Percentiles rank a stretch among this genome's conserved stretches.
phyloP scores from a whole-genome alignment of 169 alveolate genomes.

The Plasmodium adleri region DNA sequence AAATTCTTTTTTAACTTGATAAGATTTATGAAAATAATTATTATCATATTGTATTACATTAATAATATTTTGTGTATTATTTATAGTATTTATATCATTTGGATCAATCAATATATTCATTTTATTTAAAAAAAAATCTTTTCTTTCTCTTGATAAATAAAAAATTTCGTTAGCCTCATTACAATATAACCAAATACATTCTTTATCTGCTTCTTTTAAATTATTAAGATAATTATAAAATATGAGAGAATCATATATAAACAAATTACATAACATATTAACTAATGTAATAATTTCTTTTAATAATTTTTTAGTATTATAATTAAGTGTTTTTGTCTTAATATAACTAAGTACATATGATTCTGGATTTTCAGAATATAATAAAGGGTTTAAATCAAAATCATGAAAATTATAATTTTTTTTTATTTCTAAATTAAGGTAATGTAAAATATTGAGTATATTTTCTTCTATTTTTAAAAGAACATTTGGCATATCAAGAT shows the following conservation, averaged over 20 bases:
- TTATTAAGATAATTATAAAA: constrained; percentile 65
- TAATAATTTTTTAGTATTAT: constrained; percentile 53
- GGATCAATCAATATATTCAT: constrained; percentile 5
- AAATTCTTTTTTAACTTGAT: constrained; percentile 24
- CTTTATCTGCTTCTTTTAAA: constrained; percentile 73
- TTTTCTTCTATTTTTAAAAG: constrained; percentile 43
- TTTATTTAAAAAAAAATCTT: constrained; percentile 22
- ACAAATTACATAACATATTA: constrained; percentile 38
- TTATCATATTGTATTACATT: constrained; percentile 9
- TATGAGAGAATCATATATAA: constrained; percentile 41
- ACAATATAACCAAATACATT: constrained; percentile 75
- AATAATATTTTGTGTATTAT: constrained; percentile 17
- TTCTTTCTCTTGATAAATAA: constrained; percentile 57
- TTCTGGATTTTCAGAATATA: constrained; percentile 69
- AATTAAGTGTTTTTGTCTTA: constrained; percentile 44
- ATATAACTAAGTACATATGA: constrained; percentile 48
- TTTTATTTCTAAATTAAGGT: constrained; percentile 62
- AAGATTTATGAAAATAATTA: constrained; percentile 42
- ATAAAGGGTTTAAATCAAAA: constrained; percentile 52
- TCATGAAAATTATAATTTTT: constrained; percentile 48
- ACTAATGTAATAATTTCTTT: constrained; percentile 65
- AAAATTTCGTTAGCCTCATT: constrained; percentile 72
- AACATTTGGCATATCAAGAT: constrained; percentile 18
- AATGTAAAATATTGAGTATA: constrained; percentile 39
- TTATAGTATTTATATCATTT: neutral